Base-by-base conservation (phyloP, 2,329 filamentous ascomycete genomes). In the Talaromyces pinophilus region DNA sequence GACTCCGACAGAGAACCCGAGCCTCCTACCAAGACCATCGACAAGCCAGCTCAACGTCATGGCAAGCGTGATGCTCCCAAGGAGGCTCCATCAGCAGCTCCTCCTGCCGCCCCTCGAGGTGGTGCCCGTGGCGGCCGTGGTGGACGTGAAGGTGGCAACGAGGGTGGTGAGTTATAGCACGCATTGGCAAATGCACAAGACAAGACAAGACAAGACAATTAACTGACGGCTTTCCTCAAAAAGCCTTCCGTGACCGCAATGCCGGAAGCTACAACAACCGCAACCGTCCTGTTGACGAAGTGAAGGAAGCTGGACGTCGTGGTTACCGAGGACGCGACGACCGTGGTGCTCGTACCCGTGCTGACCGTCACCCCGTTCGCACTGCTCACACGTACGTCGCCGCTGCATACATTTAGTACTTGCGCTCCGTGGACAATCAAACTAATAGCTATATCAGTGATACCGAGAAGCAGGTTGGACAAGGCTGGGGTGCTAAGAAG, bases 221-320 rank as follows among this genome's bases (percentile, higher is more conserved):
- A 2, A 57, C 33, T 57, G 33, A 57, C 33, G 11, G 25, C n/a
- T 35, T 38, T 55, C 8, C 38, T 10, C 11, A 46, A 60, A 46
- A 60, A 97, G 93, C 92, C 78, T 95, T 93, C 90, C 92, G 92
- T 80, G 92, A 97, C 84, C 91, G 91, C 78, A 88, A 87, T 77
- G 92, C 90, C 78, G 93, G 93, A 73, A 86, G 88, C 78, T 86
- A 87, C 76, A 90, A 87, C 86, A 97, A 97, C 88, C 92, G 92
- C 75, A 85, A 84, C 80, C 91, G 91, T 82, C 84, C 90, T 73
- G 90, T 87, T 68, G 92, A 93, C 68, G 92, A 94, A 80, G 82
- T 86, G 65, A 80, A 82, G 71, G 71, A 77, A 68, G 70, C 73
- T 67, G 67, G 74, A 64, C 81, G 82, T 68, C 80, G 83, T 71